phyloP scores from a whole-genome alignment of 2,329 filamentous ascomycete species.

The Cercospora beticola region DNA sequence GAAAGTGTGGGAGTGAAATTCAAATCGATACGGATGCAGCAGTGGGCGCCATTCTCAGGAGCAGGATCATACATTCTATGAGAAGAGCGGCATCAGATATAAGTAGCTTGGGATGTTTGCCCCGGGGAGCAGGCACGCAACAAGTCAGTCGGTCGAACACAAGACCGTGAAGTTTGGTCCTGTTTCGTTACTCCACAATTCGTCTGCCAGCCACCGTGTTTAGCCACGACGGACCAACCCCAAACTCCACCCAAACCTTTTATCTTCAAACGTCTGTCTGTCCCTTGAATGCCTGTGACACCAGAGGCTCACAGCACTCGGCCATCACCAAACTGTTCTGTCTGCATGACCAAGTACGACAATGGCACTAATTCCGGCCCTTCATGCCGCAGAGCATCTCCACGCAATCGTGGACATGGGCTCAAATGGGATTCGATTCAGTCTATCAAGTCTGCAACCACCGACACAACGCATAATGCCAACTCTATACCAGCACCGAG shows the following conservation, averaged over 20 bases:
- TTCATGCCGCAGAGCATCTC: slow-evolving; percentile 24
- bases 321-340: not conserved
- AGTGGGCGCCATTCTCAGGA: not conserved
- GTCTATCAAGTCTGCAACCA: slow-evolving; percentile 76
- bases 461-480: slow-evolving; percentile 69
- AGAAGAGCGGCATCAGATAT: not conserved
- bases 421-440: slow-evolving; percentile 92
- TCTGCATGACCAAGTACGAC: not conserved
- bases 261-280: not conserved
- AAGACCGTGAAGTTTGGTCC: not conserved
- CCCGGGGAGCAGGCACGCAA: not conserved
- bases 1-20: not conserved
- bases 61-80: not conserved
- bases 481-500: slow-evolving; percentile 75
- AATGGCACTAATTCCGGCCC: slow-evolving; percentile 8
- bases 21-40: not conserved
- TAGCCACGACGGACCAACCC: not conserved
- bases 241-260: not conserved
- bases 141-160: not conserved
- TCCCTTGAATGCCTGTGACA: not conserved
- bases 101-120: not conserved
- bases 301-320: not conserved
- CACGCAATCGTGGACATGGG: slow-evolving; percentile 40
- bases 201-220: not conserved
- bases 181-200: not conserved